Conservation (phyloP, 495 filamentous ascomycete genomes). For the Glarea lozoyensis region DNA sequence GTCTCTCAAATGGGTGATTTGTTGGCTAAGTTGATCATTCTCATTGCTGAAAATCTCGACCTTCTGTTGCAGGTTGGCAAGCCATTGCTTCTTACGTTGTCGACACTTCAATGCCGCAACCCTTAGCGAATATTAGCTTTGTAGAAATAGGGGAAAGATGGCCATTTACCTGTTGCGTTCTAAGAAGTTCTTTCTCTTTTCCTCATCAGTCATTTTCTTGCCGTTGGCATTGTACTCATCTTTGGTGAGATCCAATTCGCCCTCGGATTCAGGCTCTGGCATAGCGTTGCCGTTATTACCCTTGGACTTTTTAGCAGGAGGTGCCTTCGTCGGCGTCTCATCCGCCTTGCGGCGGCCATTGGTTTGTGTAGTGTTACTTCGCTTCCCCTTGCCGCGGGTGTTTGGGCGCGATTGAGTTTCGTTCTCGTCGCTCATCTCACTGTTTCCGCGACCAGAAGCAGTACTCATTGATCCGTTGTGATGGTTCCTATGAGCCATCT, state of each 20-base stretch:
- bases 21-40: slow-evolving; percentile 78
- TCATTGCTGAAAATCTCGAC: slow-evolving; percentile 86
- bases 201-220: slow-evolving; percentile 98
- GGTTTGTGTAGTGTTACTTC: slow-evolving; percentile 27
- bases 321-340: slow-evolving; percentile 54
- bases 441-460: slow-evolving; percentile 42
- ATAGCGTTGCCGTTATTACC: slow-evolving; percentile 39
- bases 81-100: slow-evolving; percentile 98
- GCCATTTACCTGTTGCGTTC: slow-evolving; percentile 85
- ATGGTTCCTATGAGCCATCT: slow-evolving; percentile 34
- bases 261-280: slow-evolving; percentile 42
- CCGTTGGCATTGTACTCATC: slow-evolving; percentile 47
- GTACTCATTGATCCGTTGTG: slow-evolving; percentile 32
- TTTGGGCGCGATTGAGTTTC: slow-evolving; percentile 55
- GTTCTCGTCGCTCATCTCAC: slow-evolving; percentile 67
- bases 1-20: slow-evolving; percentile 77
- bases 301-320: slow-evolving; percentile 65
- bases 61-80: slow-evolving; percentile 89
- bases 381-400: slow-evolving; percentile 63
- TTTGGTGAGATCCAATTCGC: slow-evolving; percentile 43
- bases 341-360: slow-evolving; percentile 70
- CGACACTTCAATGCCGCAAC: slow-evolving; percentile 95
- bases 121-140: slow-evolving; percentile 34
- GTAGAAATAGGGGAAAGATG: background rate
- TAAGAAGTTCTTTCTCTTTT: slow-evolving; percentile 96